Evolutionary conservation across 2,329 filamentous ascomycete species (phyloP).

Genomic region (Fonsecaea pedrosoi): DNA sequence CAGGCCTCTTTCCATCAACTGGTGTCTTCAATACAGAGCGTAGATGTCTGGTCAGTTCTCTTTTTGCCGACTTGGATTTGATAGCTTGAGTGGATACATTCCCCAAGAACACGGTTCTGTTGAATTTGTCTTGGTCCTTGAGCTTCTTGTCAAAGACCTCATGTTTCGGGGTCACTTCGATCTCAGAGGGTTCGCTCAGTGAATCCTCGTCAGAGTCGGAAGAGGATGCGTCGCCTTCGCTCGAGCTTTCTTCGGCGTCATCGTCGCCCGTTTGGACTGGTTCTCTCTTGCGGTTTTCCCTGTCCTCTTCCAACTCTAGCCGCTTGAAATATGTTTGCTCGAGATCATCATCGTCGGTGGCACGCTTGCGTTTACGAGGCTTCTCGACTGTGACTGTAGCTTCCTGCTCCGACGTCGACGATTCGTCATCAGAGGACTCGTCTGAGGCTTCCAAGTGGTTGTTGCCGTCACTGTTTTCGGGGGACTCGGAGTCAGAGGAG

Average conservation of each 20-base stretch:
- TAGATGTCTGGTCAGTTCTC: constrained; percentile 76
- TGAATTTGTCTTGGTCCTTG: constrained; percentile 71
- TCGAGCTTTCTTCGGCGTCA: constrained; percentile 45
- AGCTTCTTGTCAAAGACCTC: constrained; percentile 46
- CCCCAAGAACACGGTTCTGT: constrained; percentile 87
- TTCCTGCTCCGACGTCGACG: neutral
- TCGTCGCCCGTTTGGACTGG: constrained; percentile 46
- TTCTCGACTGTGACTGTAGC: constrained; percentile 9
- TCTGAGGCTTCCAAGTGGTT: constrained; percentile 48
- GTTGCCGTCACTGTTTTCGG: constrained; percentile 39
- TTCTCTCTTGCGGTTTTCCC: constrained; percentile 42
- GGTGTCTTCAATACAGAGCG: constrained; percentile 71
- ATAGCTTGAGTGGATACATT: constrained; percentile 88
- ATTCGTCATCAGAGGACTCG: neutral
- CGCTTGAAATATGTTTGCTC: constrained; percentile 39
- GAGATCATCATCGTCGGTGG: constrained; percentile 37
- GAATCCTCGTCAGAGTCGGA: constrained; percentile 39
- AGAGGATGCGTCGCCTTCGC: constrained; percentile 44
- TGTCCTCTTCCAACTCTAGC: constrained; percentile 39
- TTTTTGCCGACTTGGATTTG: constrained; percentile 80
- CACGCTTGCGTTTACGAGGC: constrained; percentile 47
- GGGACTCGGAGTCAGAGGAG: constrained; percentile 34
- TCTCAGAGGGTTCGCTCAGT: constrained; percentile 37
- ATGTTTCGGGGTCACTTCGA: constrained; percentile 46
- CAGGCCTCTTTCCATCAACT: constrained; percentile 58